Conservation (phyloP, 1,139 yeast genomes). For the Scheffersomyces illinoinensis region DNA sequence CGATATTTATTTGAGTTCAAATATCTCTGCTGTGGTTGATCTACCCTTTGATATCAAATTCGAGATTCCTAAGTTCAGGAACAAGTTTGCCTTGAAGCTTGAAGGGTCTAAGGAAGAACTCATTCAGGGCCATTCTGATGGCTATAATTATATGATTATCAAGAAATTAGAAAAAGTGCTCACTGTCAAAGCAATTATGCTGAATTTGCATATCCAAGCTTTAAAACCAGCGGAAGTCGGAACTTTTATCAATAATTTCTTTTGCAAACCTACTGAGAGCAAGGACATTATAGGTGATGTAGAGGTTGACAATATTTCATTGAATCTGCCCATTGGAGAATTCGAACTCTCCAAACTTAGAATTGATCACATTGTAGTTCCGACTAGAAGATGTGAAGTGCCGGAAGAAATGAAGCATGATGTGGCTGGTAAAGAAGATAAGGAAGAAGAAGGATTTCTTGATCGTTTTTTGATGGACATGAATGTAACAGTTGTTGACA, state of each 20-base stretch:
- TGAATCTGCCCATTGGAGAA: conserved; percentile 7
- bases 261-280: conserved; percentile 7
- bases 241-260: conserved; percentile 10
- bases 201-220: conserved; percentile 13
- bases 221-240: conserved; percentile 17
- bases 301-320: conserved; percentile 16
- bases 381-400: background rate
- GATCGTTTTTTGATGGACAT: conserved; percentile 15
- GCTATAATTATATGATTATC: conserved; percentile 10
- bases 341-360: background rate
- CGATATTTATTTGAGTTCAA: conserved; percentile 7
- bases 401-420: background rate
- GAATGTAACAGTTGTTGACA: conserved; percentile 21
- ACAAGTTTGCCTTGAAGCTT: conserved; percentile 11
- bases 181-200: conserved; percentile 9
- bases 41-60: conserved; percentile 12
- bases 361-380: background rate
- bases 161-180: conserved; percentile 4
- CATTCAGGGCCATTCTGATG: conserved; percentile 13
- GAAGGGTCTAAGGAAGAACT: conserved; percentile 5
- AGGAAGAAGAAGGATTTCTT: background rate
- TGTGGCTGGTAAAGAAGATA: background rate
- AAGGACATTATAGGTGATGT: conserved; percentile 14
- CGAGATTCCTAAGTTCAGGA: conserved; percentile 15
- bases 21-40: conserved; percentile 11